Conservation (phyloP, 2,329 filamentous ascomycete genomes). For the Alternaria arbusti region DNA sequence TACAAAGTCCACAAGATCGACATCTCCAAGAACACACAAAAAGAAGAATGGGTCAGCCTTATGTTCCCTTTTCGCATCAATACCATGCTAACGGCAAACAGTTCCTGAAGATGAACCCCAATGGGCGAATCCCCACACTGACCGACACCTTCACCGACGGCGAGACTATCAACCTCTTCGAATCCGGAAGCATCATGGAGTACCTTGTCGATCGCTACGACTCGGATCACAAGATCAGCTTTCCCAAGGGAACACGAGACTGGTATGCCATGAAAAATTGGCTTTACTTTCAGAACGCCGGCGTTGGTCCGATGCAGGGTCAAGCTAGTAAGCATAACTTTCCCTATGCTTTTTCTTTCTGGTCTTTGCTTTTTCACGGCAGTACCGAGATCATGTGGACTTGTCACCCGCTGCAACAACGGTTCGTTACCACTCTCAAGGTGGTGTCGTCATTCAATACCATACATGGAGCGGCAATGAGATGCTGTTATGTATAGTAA, state of each 20-base stretch:
- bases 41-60: conserved; percentile 66
- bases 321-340: conserved; percentile 61
- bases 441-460: background rate
- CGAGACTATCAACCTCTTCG: conserved; percentile 76
- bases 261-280: conserved; percentile 82
- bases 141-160: conserved; percentile 79
- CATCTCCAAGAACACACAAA: conserved; percentile 78
- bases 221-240: conserved; percentile 80
- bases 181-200: conserved; percentile 82
- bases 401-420: background rate
- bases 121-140: conserved; percentile 87
- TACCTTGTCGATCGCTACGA: conserved; percentile 86
- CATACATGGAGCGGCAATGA: background rate
- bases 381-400: background rate
- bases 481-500: background rate
- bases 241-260: conserved; percentile 73
- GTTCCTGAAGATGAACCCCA: conserved; percentile 92
- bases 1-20: conserved; percentile 78
- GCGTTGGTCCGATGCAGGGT: conserved; percentile 80
- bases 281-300: conserved; percentile 73
- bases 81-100: background rate
- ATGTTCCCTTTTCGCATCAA: background rate
- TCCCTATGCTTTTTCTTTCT: background rate
- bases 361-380: background rate
- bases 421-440: background rate